These are phyloP conservation scores for Candida chilensis DNA, from an alignment of 805 yeast species.

Conservation along the genomic window DNA sequence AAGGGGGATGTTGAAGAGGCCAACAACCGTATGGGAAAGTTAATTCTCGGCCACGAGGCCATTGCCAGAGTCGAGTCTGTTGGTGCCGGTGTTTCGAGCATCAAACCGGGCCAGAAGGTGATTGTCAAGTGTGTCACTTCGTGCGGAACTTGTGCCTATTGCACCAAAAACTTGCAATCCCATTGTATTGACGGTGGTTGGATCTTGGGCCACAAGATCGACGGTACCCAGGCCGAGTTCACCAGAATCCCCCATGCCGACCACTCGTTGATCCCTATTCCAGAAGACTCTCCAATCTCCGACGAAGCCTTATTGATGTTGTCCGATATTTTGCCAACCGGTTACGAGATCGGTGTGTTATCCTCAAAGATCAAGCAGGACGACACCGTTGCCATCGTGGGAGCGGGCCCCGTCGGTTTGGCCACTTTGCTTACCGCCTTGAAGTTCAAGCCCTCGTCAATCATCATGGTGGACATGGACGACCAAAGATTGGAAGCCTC, in stretches of 20 bases:
- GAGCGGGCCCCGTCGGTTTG: constrained; percentile 62
- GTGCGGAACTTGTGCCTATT: constrained; percentile 51
- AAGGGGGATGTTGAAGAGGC: constrained; percentile 53
- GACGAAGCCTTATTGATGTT: constrained; percentile 52
- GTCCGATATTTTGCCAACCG: constrained; percentile 60
- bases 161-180: constrained; percentile 45
- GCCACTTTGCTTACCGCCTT: constrained; percentile 51
- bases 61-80: constrained; percentile 41
- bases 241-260: constrained; percentile 46
- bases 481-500: constrained; percentile 52
- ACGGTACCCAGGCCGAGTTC: constrained; percentile 62
- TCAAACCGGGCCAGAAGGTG: constrained; percentile 49
- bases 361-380: constrained; percentile 43
- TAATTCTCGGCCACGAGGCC: constrained; percentile 59
- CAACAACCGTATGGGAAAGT: constrained; percentile 11
- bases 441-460: constrained; percentile 42
- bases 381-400: constrained; percentile 55
- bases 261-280: constrained; percentile 21
- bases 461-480: constrained; percentile 51
- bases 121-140: constrained; percentile 61
- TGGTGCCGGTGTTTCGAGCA: constrained; percentile 37
- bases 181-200: constrained; percentile 52
- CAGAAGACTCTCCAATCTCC: constrained; percentile 14
- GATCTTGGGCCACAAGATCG: constrained; percentile 46
- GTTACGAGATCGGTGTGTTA: constrained; percentile 57